Evolutionary conservation across 2,329 filamentous ascomycete genomes (phyloP).

Genomic region (Colletotrichum sp.): DNA sequence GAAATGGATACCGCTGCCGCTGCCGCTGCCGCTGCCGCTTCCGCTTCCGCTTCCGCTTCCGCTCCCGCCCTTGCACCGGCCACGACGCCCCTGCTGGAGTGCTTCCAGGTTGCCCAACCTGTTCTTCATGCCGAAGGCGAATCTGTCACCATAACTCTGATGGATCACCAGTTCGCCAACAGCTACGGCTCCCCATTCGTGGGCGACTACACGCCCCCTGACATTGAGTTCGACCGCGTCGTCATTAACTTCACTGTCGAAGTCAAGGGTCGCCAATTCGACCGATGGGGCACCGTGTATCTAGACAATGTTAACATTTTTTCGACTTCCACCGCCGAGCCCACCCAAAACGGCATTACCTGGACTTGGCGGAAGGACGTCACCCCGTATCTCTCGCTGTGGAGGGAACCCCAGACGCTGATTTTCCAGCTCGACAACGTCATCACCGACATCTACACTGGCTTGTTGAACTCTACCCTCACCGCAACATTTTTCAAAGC

Average conservation of each 20-base stretch:
- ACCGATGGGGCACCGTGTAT: constrained; percentile 78
- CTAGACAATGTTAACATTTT: constrained; percentile 80
- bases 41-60: not conserved
- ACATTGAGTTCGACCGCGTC: constrained; percentile 75
- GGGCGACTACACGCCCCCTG: constrained; percentile 69
- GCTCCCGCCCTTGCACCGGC: not conserved
- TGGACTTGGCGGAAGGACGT: constrained; percentile 84
- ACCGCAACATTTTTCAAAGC: constrained; percentile 73
- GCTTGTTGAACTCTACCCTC: constrained; percentile 73
- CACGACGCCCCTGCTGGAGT: constrained; percentile 48
- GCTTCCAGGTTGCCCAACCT: constrained; percentile 74
- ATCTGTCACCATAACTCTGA: constrained; percentile 55
- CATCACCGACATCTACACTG: constrained; percentile 74
- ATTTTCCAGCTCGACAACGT: constrained; percentile 84
- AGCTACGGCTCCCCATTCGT: constrained; percentile 78
- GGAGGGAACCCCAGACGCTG: constrained; percentile 71
- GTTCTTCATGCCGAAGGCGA: constrained; percentile 53
- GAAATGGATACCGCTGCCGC: not conserved
- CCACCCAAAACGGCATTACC: constrained; percentile 67
- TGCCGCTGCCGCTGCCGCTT: no score
- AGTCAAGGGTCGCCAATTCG: constrained; percentile 75
- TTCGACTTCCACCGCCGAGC: constrained; percentile 83
- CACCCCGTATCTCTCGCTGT: constrained; percentile 72
- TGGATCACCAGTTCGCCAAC: constrained; percentile 72
- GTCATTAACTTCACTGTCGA: constrained; percentile 80